Percentiles rank a stretch among this genome's conserved stretches.
Conservation (phyloP, 2,329 filamentous ascomycete genomes). For the Curvularia hawaiiensis region DNA sequence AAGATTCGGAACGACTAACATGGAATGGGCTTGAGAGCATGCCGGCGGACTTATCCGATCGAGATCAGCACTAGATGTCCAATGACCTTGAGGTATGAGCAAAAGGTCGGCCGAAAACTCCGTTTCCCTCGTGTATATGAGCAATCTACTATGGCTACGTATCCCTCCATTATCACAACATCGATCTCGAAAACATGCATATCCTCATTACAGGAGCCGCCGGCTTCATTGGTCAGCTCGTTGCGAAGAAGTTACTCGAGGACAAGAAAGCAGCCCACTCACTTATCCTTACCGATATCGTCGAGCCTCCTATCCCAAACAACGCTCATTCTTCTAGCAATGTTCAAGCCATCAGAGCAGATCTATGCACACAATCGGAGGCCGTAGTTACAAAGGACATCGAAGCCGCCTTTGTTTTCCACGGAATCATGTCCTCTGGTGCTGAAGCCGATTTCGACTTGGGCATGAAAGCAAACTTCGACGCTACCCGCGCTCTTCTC, state of each 20-base stretch:
- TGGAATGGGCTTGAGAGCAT: neutral
- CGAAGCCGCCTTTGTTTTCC: slow-evolving; percentile 57
- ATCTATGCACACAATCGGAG: slow-evolving; percentile 49
- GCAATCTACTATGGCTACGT: slow-evolving; percentile 3
- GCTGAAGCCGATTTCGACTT: slow-evolving; percentile 64
- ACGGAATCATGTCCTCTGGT: slow-evolving; percentile 68
- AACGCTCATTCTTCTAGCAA: slow-evolving; percentile 46
- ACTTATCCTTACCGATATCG: slow-evolving; percentile 62
- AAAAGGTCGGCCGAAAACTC: slow-evolving; percentile 2
- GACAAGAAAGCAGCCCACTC: slow-evolving; percentile 48
- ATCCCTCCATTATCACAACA: neutral
- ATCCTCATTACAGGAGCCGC: slow-evolving; percentile 66
- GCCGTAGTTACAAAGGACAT: slow-evolving; percentile 18
- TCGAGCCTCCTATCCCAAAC: slow-evolving; percentile 56
- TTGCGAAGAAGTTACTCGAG: slow-evolving; percentile 59
- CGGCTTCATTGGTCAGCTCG: slow-evolving; percentile 65
- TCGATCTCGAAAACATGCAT: slow-evolving; percentile 13
- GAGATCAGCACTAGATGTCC: neutral
- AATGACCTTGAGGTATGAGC: neutral
- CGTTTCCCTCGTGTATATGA: slow-evolving; percentile 7
- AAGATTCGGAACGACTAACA: neutral
- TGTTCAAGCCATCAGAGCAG: slow-evolving; percentile 55
- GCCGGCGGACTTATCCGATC: neutral
- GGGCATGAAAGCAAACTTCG: slow-evolving; percentile 62
- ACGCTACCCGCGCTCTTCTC: slow-evolving; percentile 59